Conservation (phyloP, 129 eudicot species). For the Glebionis coronaria region DNA sequence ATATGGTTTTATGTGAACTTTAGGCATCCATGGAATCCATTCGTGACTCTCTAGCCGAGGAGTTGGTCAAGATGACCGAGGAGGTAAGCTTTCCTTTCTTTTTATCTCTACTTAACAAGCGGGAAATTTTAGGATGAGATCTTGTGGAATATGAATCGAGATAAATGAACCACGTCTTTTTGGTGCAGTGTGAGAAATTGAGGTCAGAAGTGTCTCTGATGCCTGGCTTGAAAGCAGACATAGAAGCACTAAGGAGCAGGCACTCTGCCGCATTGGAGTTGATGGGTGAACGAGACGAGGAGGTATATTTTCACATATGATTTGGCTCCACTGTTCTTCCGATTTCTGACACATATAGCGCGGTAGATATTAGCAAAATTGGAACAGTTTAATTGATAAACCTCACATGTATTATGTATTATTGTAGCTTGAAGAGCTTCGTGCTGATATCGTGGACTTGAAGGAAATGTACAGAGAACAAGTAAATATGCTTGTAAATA, state of each 20-base stretch:
- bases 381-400: not conserved
- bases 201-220: constrained; percentile 68
- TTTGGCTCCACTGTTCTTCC: not conserved
- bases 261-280: constrained; percentile 93
- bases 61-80: constrained; percentile 89
- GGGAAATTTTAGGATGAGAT: not conserved
- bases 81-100: constrained; percentile 42
- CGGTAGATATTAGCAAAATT: not conserved
- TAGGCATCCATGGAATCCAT: constrained; percentile 95
- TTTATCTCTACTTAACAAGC: not conserved
- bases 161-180: not conserved
- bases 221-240: constrained; percentile 82
- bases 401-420: constrained; percentile 7
- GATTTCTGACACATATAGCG: not conserved
- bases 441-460: constrained; percentile 76
- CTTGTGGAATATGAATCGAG: not conserved
- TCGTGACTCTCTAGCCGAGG: constrained; percentile 97
- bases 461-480: constrained; percentile 52
- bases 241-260: constrained; percentile 85
- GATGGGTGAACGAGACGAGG: constrained; percentile 98
- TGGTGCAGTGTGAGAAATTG: constrained; percentile 78
- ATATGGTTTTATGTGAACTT: constrained; percentile 20
- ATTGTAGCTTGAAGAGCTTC: constrained; percentile 89
- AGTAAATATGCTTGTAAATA: constrained; percentile 48
- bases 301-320: constrained; percentile 43